A percentile compares a stretch with the other conserved stretches of the same genome.
Conservation (phyloP, 225 moss, liverwort and hornwort genomes). For the Asterella californica region DNA sequence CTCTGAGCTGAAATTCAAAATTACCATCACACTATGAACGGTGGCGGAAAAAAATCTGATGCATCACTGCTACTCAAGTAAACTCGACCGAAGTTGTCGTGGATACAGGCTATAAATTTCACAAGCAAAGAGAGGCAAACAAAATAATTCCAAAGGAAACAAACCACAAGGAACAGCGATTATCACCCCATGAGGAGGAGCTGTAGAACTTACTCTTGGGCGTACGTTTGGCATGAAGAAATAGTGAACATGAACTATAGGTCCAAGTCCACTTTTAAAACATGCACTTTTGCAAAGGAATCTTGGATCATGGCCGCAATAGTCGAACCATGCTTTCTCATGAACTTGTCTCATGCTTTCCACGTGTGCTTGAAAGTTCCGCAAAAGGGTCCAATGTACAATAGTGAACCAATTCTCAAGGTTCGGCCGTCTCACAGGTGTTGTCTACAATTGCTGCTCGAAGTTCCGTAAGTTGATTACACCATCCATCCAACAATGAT, state of each 20-base stretch:
- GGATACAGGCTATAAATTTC: neutral
- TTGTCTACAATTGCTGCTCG: neutral
- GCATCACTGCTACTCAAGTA: neutral
- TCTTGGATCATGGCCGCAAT: neutral
- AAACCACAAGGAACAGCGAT: neutral
- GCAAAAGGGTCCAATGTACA: neutral
- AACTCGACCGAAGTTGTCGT: neutral
- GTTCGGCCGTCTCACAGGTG: neutral
- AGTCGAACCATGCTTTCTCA: neutral
- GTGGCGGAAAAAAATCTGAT: neutral
- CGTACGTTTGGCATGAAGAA: neutral
- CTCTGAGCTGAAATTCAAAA: neutral
- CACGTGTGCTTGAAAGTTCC: neutral
- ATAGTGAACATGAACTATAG: neutral
- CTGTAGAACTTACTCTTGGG: neutral
- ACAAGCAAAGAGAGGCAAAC: neutral
- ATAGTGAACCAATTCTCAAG: neutral
- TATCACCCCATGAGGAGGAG: neutral
- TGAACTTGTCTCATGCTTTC: neutral
- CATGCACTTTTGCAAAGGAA: neutral
- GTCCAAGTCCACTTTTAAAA: neutral
- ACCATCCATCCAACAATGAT: neutral
- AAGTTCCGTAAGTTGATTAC: neutral
- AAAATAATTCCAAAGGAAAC: neutral
- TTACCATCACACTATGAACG: neutral